Percentiles rank a stretch among this genome's conserved stretches.
These are phyloP conservation scores for Trichoderma simmonsii DNA, from an alignment of 2,329 filamentous ascomycete genomes.

Conservation along the genomic window DNA sequence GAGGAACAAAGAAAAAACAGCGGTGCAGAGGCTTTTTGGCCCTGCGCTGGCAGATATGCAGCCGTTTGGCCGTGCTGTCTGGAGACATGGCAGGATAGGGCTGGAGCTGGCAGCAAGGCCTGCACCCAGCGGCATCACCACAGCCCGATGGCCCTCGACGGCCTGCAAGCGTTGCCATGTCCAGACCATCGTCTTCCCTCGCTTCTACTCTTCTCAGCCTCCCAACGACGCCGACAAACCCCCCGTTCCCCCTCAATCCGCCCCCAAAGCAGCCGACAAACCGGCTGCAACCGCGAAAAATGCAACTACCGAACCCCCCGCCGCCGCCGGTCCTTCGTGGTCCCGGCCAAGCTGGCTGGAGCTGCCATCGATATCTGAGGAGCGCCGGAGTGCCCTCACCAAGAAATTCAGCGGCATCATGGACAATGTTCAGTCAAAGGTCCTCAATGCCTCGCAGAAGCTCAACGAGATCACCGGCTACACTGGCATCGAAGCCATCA, in stretches of 20 bases:
- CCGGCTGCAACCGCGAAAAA: not conserved
- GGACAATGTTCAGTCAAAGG: slow-evolving; percentile 83
- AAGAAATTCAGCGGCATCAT: slow-evolving; percentile 55
- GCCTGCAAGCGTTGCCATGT: slow-evolving; percentile 25
- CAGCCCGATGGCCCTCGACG: not conserved
- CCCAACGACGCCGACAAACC: slow-evolving; percentile 21
- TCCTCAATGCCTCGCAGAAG: slow-evolving; percentile 80
- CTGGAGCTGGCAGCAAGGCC: slow-evolving; percentile 20
- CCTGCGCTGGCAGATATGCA: slow-evolving; percentile 31
- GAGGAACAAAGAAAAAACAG: not conserved
- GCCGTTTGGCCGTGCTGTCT: slow-evolving; percentile 34
- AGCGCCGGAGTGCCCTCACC: slow-evolving; percentile 33
- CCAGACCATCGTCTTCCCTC: slow-evolving; percentile 23
- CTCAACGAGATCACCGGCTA: slow-evolving; percentile 96
- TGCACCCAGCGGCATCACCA: not conserved
- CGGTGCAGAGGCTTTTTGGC: slow-evolving; percentile 16
- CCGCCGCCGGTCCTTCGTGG: not conserved
- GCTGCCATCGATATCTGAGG: slow-evolving; percentile 35
- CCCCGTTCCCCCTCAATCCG: not conserved
- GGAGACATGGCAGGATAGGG: slow-evolving; percentile 29
- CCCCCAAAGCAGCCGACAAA: slow-evolving; percentile 1
- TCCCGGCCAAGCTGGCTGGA: slow-evolving; percentile 20
- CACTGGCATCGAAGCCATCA: slow-evolving; percentile 82
- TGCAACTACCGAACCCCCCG: not conserved
- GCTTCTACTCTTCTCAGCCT: slow-evolving; percentile 28